Conservation (phyloP, 306 rosid species). For the Trifolium fragiferum region DNA sequence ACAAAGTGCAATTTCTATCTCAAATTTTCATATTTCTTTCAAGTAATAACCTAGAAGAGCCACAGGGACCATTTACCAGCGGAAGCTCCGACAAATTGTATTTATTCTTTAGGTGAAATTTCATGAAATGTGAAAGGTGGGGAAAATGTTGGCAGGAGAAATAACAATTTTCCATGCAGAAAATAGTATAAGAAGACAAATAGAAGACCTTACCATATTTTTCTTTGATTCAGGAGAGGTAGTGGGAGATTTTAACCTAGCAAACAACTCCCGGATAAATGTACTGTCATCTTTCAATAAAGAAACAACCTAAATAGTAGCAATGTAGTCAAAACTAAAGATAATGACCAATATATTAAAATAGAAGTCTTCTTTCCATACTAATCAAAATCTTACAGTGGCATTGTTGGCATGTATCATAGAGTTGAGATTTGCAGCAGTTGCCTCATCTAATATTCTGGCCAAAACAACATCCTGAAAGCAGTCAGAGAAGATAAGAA, state of each 20-base stretch:
- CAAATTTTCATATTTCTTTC: not conserved
- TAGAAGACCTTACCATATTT: constrained; percentile 64
- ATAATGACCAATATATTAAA: constrained; percentile 29
- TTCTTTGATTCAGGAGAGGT: constrained; percentile 75
- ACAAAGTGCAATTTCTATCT: not conserved
- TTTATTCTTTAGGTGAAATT: constrained; percentile 42
- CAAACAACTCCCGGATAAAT: constrained; percentile 89
- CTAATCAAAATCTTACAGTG: constrained; percentile 56
- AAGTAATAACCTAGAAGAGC: constrained; percentile 42
- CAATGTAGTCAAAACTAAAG: constrained; percentile 34
- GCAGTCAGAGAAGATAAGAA: constrained; percentile 44
- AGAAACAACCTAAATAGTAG: constrained; percentile 76
- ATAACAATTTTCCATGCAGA: constrained; percentile 17
- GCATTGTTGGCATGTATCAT: constrained; percentile 86
- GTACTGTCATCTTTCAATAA: constrained; percentile 82
- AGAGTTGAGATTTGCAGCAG: constrained; percentile 78
- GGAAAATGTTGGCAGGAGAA: constrained; percentile 25
- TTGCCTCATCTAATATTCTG: constrained; percentile 84
- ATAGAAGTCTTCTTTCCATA: constrained; percentile 7
- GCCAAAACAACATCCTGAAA: constrained; percentile 90
- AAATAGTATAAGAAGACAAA: constrained; percentile 9
- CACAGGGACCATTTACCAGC: constrained; percentile 42
- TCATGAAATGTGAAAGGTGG: constrained; percentile 43
- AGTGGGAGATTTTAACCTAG: constrained; percentile 68
- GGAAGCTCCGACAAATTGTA: constrained; percentile 44